A percentile compares a stretch with the other conserved stretches of the same genome.
Conservation (phyloP, 1,284 basidiomycete species). For the Ganoderma lucidum region DNA sequence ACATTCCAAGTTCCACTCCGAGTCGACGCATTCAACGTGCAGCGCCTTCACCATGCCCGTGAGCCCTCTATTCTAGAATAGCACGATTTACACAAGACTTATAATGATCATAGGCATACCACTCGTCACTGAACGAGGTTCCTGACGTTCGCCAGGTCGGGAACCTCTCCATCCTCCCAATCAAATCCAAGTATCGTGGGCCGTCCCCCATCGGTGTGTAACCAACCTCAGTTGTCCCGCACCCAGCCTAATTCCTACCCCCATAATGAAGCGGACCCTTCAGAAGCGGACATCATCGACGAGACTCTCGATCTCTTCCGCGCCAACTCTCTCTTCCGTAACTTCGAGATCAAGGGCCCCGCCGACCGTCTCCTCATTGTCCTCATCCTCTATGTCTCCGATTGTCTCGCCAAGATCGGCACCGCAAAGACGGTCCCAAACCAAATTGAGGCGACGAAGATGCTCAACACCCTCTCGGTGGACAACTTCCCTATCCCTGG, state of each 20-base stretch:
- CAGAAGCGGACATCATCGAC: slow-evolving; percentile 91
- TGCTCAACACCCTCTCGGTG: slow-evolving; percentile 90
- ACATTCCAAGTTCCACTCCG: neutral
- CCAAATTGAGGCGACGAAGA: slow-evolving; percentile 90
- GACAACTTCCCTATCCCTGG: slow-evolving; percentile 96
- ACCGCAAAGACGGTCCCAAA: slow-evolving; percentile 68
- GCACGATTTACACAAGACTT: neutral
- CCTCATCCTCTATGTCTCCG: slow-evolving; percentile 97
- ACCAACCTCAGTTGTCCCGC: neutral
- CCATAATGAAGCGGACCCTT: slow-evolving; percentile 70
- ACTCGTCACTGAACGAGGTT: slow-evolving; percentile 93
- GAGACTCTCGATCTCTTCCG: slow-evolving; percentile 98
- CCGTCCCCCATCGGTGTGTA: slow-evolving; percentile 84
- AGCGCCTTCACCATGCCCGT: slow-evolving; percentile 60
- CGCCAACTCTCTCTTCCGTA: slow-evolving; percentile 98
- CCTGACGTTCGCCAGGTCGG: slow-evolving; percentile 86
- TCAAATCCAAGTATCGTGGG: slow-evolving; percentile 91
- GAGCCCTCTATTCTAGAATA: slow-evolving; percentile 41
- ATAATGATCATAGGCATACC: slow-evolving; percentile 79
- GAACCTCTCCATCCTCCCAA: slow-evolving; percentile 91
- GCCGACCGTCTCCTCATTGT: slow-evolving; percentile 97
- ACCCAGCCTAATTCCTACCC: neutral
- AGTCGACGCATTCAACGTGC: neutral
- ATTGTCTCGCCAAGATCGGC: slow-evolving; percentile 93
- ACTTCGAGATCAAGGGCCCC: slow-evolving; percentile 99